phyloP scores from a whole-genome alignment of 306 rosid genomes.

The Prosopis cineraria region DNA sequence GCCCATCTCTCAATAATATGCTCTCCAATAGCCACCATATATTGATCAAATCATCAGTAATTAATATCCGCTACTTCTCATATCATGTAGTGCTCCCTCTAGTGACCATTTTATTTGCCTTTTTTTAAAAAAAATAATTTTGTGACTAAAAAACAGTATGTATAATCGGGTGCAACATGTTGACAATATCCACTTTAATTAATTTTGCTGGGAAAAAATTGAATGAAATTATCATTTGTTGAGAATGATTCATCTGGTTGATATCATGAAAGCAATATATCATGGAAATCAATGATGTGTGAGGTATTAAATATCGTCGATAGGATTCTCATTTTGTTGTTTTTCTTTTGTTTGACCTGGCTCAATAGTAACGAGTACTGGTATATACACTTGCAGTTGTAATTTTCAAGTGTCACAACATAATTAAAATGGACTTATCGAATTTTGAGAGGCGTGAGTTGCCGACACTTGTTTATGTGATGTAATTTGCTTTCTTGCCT shows the following conservation, averaged over 20 bases:
- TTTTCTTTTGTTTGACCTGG: background rate
- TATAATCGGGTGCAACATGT: background rate
- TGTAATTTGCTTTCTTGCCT: background rate
- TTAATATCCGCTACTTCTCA: background rate
- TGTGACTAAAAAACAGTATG: too few relatives aligned
- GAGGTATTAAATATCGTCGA: background rate
- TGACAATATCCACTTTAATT: background rate
- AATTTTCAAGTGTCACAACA: background rate
- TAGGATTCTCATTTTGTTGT: background rate
- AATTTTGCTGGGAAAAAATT: background rate
- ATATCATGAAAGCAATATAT: background rate
- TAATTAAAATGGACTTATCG: background rate
- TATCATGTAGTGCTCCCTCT: too few relatives aligned
- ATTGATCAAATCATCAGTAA: background rate
- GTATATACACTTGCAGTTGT: background rate
- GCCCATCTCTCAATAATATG: constrained; percentile 3
- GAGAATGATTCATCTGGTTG: background rate
- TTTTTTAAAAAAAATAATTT: too few relatives aligned
- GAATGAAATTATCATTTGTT: background rate
- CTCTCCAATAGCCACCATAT: background rate
- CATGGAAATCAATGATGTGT: background rate
- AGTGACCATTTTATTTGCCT: too few relatives aligned
- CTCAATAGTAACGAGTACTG: background rate
- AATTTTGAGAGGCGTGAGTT: background rate
- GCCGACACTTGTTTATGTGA: constrained; percentile 5